Conservation (phyloP, 495 filamentous ascomycete species). For the Penicillium atrosanguineum region DNA sequence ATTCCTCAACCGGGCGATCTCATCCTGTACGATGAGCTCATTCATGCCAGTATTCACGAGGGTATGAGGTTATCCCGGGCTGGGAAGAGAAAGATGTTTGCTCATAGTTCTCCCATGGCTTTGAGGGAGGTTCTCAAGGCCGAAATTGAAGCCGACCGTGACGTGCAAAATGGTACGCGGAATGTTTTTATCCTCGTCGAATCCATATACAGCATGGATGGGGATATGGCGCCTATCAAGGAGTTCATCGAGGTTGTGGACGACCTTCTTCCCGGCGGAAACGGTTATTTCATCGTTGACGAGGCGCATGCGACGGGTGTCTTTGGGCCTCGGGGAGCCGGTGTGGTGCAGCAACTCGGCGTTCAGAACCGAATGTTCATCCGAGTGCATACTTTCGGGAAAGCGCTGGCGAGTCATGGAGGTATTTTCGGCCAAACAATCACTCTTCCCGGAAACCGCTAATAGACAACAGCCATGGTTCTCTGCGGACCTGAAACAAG, state of each 20-base stretch:
- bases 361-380: constrained; percentile 67
- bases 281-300: constrained; percentile 71
- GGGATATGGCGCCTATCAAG: constrained; percentile 63
- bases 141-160: constrained; percentile 27
- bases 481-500: constrained; percentile 43
- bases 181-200: constrained; percentile 68
- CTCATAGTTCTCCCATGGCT: constrained; percentile 56
- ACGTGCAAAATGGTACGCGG: constrained; percentile 29
- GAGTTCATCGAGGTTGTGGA: constrained; percentile 59
- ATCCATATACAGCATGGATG: constrained; percentile 83
- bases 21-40: constrained; percentile 69
- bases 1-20: constrained; percentile 68
- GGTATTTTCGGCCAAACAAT: constrained; percentile 45
- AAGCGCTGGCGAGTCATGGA: constrained; percentile 69
- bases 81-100: constrained; percentile 46
- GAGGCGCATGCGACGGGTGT: constrained; percentile 76
- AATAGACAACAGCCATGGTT: constrained; percentile 35
- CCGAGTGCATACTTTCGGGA: constrained; percentile 74
- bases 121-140: constrained; percentile 40
- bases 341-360: constrained; percentile 64
- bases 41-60: constrained; percentile 77
- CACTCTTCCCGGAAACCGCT: background rate
- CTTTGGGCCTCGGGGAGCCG: constrained; percentile 59
- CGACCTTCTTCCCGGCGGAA: constrained; percentile 50
- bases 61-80: constrained; percentile 71